A percentile compares a stretch with the other conserved stretches of the same genome.
These are phyloP conservation scores for Saitozyma podzolica DNA, from an alignment of 768 basidiomycete genomes.

Conservation along the genomic window DNA sequence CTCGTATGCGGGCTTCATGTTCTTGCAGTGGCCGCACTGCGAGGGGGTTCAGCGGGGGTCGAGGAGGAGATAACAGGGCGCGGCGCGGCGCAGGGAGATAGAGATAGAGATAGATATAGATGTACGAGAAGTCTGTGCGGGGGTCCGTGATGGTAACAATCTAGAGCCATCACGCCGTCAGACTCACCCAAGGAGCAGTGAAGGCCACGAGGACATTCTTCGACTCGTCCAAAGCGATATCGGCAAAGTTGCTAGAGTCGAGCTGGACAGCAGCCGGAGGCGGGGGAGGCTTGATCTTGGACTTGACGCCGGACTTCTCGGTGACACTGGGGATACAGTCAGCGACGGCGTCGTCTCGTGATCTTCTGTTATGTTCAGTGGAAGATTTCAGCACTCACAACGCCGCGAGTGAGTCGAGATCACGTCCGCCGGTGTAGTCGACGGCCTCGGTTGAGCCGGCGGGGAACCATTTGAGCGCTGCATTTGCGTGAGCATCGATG, in stretches of 20 bases:
- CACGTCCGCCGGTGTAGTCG: slow-evolving; percentile 74
- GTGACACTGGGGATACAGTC: slow-evolving; percentile 61
- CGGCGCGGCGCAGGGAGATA: no score
- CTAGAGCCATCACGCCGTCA: no score
- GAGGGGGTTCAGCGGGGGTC: slow-evolving; percentile 45
- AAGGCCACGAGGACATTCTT: slow-evolving; percentile 79
- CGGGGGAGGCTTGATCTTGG: slow-evolving; percentile 82
- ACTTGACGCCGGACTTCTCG: slow-evolving; percentile 73
- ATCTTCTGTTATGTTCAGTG: not conserved
- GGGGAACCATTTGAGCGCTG: slow-evolving; percentile 90
- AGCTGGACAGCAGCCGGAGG: slow-evolving; percentile 69
- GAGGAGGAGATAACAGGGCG: no score
- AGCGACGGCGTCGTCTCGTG: not conserved
- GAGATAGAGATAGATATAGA: no score
- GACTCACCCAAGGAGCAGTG: slow-evolving; percentile 58
- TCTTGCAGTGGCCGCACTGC: slow-evolving; percentile 96
- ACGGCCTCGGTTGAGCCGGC: slow-evolving; percentile 63
- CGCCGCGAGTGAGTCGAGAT: slow-evolving; percentile 70
- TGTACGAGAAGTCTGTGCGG: no score
- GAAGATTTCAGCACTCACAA: slow-evolving; percentile 61
- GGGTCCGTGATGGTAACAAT: no score
- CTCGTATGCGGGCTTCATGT: slow-evolving; percentile 80
- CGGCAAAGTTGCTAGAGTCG: slow-evolving; percentile 71
- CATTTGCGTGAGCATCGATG: slow-evolving; percentile 12
- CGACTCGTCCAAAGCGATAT: slow-evolving; percentile 65